phyloP scores from a whole-genome alignment of 1,284 basidiomycete species.

The Fistulina hepatica region DNA sequence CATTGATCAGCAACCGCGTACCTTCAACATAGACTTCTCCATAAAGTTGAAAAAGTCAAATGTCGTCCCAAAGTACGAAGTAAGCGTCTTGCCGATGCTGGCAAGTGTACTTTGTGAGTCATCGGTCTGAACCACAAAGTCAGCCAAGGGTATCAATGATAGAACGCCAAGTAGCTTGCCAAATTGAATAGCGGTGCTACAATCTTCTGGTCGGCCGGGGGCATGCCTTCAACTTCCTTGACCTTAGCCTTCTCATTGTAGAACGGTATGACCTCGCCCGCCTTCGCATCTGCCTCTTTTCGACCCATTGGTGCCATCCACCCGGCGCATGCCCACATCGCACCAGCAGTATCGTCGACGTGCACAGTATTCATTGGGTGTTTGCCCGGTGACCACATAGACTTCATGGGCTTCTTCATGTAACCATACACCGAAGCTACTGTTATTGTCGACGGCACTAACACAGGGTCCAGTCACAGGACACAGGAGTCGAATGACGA shows the following conservation, averaged over 20 bases:
- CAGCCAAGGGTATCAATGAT: conserved; percentile 1
- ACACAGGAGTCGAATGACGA: conserved; percentile 8
- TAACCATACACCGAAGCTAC: conserved; percentile 79
- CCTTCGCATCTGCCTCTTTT: conserved; percentile 46
- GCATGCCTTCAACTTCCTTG: conserved; percentile 48
- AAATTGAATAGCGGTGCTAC: conserved; percentile 76
- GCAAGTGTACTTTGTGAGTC: conserved; percentile 70
- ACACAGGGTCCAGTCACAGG: conserved; percentile 9
- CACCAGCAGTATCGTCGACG: conserved; percentile 65
- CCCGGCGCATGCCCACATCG: conserved; percentile 60
- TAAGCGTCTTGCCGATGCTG: conserved; percentile 62
- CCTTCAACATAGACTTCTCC: conserved; percentile 61
- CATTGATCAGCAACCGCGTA: conserved; percentile 22
- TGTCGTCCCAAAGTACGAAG: conserved; percentile 71
- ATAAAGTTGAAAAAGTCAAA: conserved; percentile 78
- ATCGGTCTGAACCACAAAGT: conserved; percentile 45
- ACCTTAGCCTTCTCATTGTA: conserved; percentile 62
- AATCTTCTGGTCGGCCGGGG: conserved; percentile 45
- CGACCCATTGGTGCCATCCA: conserved; percentile 63
- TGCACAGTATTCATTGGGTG: conserved; percentile 76
- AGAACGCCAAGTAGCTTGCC: conserved; percentile 28
- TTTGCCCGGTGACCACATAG: conserved; percentile 72
- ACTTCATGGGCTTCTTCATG: conserved; percentile 80
- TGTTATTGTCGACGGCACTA: conserved; percentile 59
- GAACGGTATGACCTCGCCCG: conserved; percentile 60